Evolutionary conservation across 208 protist genomes (phyloP).

Genomic region (Trypanosoma brucei): DNA sequence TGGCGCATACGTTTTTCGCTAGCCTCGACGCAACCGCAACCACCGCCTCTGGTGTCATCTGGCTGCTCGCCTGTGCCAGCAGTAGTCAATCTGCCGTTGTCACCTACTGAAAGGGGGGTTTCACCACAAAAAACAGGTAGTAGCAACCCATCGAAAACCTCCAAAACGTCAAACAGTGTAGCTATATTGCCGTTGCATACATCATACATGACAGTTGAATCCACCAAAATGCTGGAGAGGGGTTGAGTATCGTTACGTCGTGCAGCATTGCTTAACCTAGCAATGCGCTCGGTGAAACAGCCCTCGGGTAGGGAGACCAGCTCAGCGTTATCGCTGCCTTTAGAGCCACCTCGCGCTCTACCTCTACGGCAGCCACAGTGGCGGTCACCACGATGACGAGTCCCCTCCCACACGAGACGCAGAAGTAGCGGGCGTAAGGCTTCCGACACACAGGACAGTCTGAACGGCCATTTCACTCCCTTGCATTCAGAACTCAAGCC

Average conservation of each 20-base stretch:
- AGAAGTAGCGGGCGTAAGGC: conserved; percentile 27
- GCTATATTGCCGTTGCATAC: conserved; percentile 47
- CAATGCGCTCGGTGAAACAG: conserved; percentile 9
- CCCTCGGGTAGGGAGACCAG: neutral
- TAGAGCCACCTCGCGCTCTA: neutral
- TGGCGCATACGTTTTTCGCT: neutral
- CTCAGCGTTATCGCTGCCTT: neutral
- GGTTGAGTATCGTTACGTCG: conserved; percentile 1
- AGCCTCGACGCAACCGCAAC: neutral
- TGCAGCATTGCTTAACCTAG: neutral
- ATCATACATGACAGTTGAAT: conserved; percentile 31
- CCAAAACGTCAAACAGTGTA: conserved; percentile 35
- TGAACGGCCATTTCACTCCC: neutral
- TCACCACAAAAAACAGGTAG: conserved; percentile 43
- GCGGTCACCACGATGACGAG: neutral
- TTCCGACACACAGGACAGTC: conserved; percentile 3
- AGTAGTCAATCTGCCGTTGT: conserved; percentile 5
- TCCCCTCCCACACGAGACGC: conserved; percentile 13
- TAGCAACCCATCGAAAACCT: conserved; percentile 44
- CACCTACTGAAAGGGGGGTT: conserved; percentile 1
- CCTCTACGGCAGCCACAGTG: neutral
- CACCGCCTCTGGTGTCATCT: conserved; percentile 12
- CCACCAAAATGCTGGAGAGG: conserved; percentile 41
- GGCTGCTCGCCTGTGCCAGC: neutral
- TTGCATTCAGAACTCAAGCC: neutral